Conservation (phyloP, 257 asterid genomes). For the Lycium ferocissimum region DNA sequence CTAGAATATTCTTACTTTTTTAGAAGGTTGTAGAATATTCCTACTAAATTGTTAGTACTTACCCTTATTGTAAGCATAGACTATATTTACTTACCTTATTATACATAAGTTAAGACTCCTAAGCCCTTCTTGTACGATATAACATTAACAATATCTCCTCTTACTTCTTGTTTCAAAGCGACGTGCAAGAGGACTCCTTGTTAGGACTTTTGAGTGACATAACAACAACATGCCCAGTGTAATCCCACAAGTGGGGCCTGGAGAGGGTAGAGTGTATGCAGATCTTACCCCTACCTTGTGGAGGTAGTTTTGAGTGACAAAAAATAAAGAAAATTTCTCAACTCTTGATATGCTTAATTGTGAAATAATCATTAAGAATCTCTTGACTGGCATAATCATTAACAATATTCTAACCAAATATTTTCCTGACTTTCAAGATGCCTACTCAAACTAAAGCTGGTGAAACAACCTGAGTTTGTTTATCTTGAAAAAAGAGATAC, state of each 20-base stretch:
- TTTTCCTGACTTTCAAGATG: neutral
- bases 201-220: neutral
- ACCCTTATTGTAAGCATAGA: neutral
- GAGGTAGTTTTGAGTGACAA: neutral
- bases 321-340: neutral
- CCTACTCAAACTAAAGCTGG: neutral
- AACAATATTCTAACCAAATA: neutral
- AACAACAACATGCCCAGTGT: too few relatives aligned
- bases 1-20: neutral
- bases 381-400: neutral
- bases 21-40: constrained; percentile 4
- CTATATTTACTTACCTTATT: neutral
- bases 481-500: neutral
- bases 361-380: neutral
- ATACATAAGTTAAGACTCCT: neutral
- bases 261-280: too few relatives aligned
- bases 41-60: constrained; percentile 1
- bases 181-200: neutral
- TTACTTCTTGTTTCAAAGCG: neutral
- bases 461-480: neutral
- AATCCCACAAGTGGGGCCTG: too few relatives aligned
- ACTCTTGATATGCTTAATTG: neutral
- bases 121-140: neutral
- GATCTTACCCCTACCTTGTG: too few relatives aligned
- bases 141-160: neutral